Percentiles rank a stretch among this genome's conserved stretches.
Conservation (phyloP, 495 filamentous ascomycete genomes). For the Entonaema liquescens region DNA sequence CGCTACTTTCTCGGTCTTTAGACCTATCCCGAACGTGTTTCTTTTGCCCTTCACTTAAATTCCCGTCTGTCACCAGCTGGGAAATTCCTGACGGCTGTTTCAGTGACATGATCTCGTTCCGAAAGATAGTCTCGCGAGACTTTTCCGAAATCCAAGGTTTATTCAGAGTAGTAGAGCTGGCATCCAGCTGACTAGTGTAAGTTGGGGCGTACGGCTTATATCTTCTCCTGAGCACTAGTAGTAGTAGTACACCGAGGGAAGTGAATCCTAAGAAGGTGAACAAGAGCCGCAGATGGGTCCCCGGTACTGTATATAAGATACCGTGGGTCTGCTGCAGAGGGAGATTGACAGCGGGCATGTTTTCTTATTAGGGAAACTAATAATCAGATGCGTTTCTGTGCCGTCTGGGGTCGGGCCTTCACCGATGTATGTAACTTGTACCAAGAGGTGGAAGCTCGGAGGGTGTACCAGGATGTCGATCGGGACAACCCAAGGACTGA, state of each 20-base stretch:
- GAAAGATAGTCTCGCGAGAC: conserved; percentile 34
- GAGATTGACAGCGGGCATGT: conserved; percentile 55
- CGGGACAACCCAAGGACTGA: conserved; percentile 33
- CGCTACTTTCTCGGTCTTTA: conserved; percentile 19
- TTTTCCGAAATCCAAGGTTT: conserved; percentile 32
- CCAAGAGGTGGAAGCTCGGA: conserved; percentile 34
- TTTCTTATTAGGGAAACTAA: conserved; percentile 47
- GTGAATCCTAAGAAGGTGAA: conserved; percentile 43
- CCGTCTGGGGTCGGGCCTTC: conserved; percentile 41
- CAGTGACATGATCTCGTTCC: conserved; percentile 40
- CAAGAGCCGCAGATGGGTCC: conserved; percentile 39
- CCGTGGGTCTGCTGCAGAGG: conserved; percentile 47
- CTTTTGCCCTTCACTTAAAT: conserved; percentile 20
- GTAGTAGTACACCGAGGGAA: conserved; percentile 40
- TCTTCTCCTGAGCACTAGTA: conserved; percentile 29
- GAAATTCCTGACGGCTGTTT: conserved; percentile 32
- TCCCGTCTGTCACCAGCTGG: conserved; percentile 8
- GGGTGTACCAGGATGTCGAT: conserved; percentile 42
- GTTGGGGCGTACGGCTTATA: conserved; percentile 36
- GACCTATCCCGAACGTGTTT: conserved; percentile 21
- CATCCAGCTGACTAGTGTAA: conserved; percentile 6
- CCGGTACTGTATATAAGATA: conserved; percentile 41
- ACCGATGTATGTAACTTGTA: conserved; percentile 42
- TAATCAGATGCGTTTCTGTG: conserved; percentile 37
- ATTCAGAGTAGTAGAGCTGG: conserved; percentile 18